Base-by-base conservation (phyloP, 441 rosid genomes). In the Melastoma candidum region DNA sequence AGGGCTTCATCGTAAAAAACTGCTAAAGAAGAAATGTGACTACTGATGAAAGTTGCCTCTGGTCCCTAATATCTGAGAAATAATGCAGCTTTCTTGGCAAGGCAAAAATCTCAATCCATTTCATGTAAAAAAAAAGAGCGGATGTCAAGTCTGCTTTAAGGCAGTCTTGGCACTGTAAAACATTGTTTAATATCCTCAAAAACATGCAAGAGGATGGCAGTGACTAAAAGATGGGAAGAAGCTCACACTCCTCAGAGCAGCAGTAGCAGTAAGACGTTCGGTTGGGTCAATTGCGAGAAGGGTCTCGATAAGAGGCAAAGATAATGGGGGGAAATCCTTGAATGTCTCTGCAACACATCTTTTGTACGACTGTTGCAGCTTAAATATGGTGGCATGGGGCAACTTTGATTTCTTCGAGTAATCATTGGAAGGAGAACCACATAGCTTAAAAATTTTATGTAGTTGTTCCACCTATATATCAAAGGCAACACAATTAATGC, bases 391-490 rank as follows among this genome's bases (percentile, higher is more conserved):
- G 25, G 87, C 82, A 64, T 75, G 83, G 13, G 87, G 82, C 64
- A 81, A 51, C 72, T 81, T 78, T 48, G 78, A 77, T 59, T 76
- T 81, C 58, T 70, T 81, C 22, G 84, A 81, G 64, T 81, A 81
- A 49, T 81, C 84, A 51, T 81, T 84, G 1, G 82, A 72, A 62
- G 87, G 87, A 53, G 87, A 81, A 48, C 87, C 84, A 41, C 87
- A 81, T 39, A 81, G 76, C 68, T 81, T 81, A 54, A 76, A 81
- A 17, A 17, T 17, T 17, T 17, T 17, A 17, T 17, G 87, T 24
- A 81, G 59, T 67, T 81, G 87, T 63, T 81, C 87, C 65, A 81
- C 87, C 87, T 81, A 57, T 58, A 46, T n/a, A 59, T 22, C n/a
- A 39, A 53, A 49, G 57, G 47, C 22, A 44, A 65, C 12, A 8